Conservation (phyloP, 176 grass and related monocot species). For the Panicum miliaceum region DNA sequence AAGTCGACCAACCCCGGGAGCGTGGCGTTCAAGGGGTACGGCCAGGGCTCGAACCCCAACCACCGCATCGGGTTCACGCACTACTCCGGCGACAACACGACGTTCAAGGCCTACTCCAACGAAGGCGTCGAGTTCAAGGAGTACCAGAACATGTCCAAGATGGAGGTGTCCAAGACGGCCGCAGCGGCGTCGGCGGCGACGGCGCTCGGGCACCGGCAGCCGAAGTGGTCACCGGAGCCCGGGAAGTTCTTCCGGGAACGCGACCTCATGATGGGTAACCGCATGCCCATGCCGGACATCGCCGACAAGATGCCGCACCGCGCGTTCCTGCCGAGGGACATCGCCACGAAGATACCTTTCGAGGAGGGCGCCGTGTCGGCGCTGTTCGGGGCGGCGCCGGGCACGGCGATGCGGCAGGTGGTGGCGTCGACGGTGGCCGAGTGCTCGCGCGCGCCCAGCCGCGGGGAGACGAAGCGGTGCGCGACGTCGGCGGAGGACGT, state of each 20-base stretch:
- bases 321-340: conserved; percentile 59
- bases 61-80: conserved; percentile 58
- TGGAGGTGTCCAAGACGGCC: conserved; percentile 35
- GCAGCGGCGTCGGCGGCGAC: background rate
- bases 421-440: conserved; percentile 58
- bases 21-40: conserved; percentile 64
- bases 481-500: conserved; percentile 62
- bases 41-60: conserved; percentile 62
- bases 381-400: conserved; percentile 43
- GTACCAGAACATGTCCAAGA: conserved; percentile 63
- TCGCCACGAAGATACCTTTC: conserved; percentile 57
- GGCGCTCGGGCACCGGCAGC: background rate
- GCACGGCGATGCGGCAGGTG: conserved; percentile 50
- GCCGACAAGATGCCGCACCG: conserved; percentile 49
- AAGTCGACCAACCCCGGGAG: conserved; percentile 54
- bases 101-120: conserved; percentile 64
- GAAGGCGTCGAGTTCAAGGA: conserved; percentile 59
- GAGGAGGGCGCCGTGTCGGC: conserved; percentile 34
- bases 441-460: conserved; percentile 53
- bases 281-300: conserved; percentile 72
- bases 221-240: conserved; percentile 51
- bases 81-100: conserved; percentile 55
- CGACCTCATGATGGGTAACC: conserved; percentile 49
- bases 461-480: conserved; percentile 64
- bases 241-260: conserved; percentile 71